Evolutionary conservation across 2,329 filamentous ascomycete species (phyloP).

Genomic region (Fusarium sp.): DNA sequence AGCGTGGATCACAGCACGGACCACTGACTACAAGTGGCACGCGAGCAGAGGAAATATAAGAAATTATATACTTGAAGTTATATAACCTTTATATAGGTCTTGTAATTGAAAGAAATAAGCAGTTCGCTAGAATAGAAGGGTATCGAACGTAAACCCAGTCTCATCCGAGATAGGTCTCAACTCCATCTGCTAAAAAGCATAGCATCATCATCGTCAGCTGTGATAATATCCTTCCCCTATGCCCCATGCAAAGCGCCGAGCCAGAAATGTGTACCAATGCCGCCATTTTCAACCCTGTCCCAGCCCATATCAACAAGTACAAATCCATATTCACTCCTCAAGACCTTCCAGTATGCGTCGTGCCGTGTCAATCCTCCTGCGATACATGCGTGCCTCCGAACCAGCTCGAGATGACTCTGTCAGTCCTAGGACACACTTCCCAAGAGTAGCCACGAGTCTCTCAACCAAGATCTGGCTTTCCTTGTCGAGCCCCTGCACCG

Average conservation of each 20-base stretch:
- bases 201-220: constrained; percentile 30
- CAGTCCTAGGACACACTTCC: constrained; percentile 72
- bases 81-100: background rate
- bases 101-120: constrained; percentile 18
- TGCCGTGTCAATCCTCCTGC: constrained; percentile 82
- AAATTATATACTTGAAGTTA: background rate
- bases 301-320: background rate
- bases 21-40: constrained; percentile 4
- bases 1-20: constrained; percentile 16
- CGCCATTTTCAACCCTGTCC: constrained; percentile 15
- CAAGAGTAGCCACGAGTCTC: constrained; percentile 71
- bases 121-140: constrained; percentile 47
- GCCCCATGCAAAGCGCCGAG: constrained; percentile 36
- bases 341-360: constrained; percentile 80
- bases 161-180: constrained; percentile 45
- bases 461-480: constrained; percentile 75
- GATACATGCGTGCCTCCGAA: constrained; percentile 74
- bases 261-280: constrained; percentile 30
- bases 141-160: constrained; percentile 50
- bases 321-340: constrained; percentile 58
- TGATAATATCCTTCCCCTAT: constrained; percentile 15
- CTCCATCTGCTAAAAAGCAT: constrained; percentile 45
- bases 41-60: background rate
- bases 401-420: constrained; percentile 68
- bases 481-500: constrained; percentile 63